Evolutionary conservation across 1,284 basidiomycete genomes (phyloP).

Genomic region (Testicularia cyperi): DNA sequence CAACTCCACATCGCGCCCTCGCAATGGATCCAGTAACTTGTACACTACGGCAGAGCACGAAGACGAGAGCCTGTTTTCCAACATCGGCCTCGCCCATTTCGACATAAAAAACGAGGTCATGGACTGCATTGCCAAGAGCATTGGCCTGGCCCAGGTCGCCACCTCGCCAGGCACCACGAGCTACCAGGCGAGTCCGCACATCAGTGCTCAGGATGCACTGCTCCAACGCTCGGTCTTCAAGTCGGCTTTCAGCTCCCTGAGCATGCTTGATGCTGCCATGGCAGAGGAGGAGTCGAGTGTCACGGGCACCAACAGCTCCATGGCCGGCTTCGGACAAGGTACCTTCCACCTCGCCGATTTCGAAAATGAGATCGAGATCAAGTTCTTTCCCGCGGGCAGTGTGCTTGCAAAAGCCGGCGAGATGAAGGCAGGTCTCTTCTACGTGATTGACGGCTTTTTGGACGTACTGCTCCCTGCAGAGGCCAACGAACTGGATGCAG

Average conservation of each 20-base stretch:
- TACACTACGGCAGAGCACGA: conserved; percentile 5
- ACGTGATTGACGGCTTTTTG: conserved; percentile 94
- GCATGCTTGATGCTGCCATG: conserved; percentile 65
- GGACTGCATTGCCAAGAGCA: conserved; percentile 95
- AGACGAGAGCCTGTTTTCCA: conserved; percentile 17
- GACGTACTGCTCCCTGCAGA: conserved; percentile 77
- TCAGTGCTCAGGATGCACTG: conserved; percentile 33
- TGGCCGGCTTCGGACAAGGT: conserved; percentile 26
- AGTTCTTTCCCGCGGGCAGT: conserved; percentile 85
- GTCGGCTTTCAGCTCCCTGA: conserved; percentile 82
- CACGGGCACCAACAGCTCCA: conserved; percentile 38
- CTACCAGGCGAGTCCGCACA: conserved; percentile 57
- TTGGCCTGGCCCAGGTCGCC: conserved; percentile 82
- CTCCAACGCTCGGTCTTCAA: conserved; percentile 63
- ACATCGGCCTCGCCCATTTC: conserved; percentile 67
- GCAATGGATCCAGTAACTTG: not conserved
- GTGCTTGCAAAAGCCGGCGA: conserved; percentile 87
- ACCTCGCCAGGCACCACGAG: conserved; percentile 49
- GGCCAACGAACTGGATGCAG: conserved; percentile 56
- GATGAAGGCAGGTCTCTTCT: conserved; percentile 86
- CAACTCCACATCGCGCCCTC: not conserved
- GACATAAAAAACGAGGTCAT: conserved; percentile 92
- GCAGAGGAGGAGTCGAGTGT: conserved; percentile 44
- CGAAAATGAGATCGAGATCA: conserved; percentile 93
- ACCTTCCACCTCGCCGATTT: conserved; percentile 64